Evolutionary conservation across 495 filamentous ascomycete species (phyloP).

Genomic region (Tuber magnatum): DNA sequence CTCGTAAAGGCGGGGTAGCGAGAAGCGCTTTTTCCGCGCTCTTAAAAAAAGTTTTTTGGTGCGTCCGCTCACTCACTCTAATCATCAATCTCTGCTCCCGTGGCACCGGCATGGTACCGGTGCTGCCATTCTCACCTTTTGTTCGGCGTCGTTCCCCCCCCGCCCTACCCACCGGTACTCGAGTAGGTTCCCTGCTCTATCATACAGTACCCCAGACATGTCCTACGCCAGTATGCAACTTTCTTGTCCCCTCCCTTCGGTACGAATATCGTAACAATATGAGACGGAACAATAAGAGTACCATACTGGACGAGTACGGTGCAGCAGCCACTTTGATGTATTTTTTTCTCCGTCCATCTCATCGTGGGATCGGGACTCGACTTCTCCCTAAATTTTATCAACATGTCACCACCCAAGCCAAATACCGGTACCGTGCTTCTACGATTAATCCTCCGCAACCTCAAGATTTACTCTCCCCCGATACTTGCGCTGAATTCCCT

Average conservation of each 20-base stretch:
- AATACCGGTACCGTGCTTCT: not conserved
- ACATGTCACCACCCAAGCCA: not conserved
- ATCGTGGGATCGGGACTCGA: conserved; percentile 5
- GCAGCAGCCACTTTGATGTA: not conserved
- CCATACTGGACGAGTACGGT: too few relatives aligned
- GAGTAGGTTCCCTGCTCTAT: too few relatives aligned
- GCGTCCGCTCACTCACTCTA: conserved; percentile 13
- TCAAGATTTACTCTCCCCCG: not conserved
- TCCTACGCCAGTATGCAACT: not conserved
- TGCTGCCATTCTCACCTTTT: not conserved
- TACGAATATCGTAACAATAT: not conserved
- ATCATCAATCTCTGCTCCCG: not conserved
- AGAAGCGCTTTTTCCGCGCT: conserved; percentile 35
- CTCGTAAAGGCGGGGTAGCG: conserved; percentile 37
- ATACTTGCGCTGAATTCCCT: not conserved
- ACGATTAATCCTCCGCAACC: not conserved
- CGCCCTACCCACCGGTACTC: not conserved
- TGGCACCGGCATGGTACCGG: not conserved
- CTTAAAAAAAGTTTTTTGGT: conserved; percentile 12
- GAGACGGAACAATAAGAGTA: too few relatives aligned
- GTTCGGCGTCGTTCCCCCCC: conserved; percentile 1
- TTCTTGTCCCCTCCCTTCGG: not conserved
- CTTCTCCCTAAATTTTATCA: not conserved
- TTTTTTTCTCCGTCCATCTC: conserved; percentile 7
- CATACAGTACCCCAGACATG: not conserved